A percentile compares a stretch with the other conserved stretches of the same genome.
Conservation (phyloP, 352 stramenopile genomes). For the Phytophthora quininea region DNA sequence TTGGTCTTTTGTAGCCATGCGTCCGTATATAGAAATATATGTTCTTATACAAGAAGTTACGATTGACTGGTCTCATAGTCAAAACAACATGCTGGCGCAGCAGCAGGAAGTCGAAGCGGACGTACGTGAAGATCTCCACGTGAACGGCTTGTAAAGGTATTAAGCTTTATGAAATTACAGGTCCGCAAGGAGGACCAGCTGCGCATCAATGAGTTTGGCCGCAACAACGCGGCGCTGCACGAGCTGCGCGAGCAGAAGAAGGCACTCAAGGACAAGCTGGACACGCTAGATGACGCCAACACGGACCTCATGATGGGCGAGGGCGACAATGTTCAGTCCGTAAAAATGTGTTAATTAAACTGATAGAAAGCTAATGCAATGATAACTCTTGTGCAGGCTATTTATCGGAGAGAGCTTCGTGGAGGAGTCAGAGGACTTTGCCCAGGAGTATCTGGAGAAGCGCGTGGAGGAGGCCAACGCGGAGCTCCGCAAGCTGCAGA, state of each 20-base stretch:
- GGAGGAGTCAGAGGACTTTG: slow-evolving; percentile 93
- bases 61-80: slow-evolving; percentile 18
- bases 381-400: slow-evolving; percentile 45
- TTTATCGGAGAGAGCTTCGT: slow-evolving; percentile 97
- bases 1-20: too few relatives aligned
- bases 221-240: slow-evolving; percentile 94
- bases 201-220: slow-evolving; percentile 98
- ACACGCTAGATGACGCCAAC: slow-evolving; percentile 96
- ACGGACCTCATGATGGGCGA: slow-evolving; percentile 98
- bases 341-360: slow-evolving; percentile 4
- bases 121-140: slow-evolving; percentile 40
- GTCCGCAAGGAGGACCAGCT: slow-evolving; percentile 97
- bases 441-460: slow-evolving; percentile 93
- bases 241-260: slow-evolving; percentile 93
- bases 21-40: background rate
- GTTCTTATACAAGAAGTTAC: slow-evolving; percentile 17
- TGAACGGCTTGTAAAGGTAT: background rate
- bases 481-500: slow-evolving; percentile 81
- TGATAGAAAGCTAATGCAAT: background rate
- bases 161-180: slow-evolving; percentile 43
- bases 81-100: slow-evolving; percentile 67
- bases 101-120: slow-evolving; percentile 86
- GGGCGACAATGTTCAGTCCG: slow-evolving; percentile 81
- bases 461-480: slow-evolving; percentile 88
- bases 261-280: slow-evolving; percentile 93